phyloP scores from a whole-genome alignment of 106 monocot genomes.

The Dioscorea zingiberensis region DNA sequence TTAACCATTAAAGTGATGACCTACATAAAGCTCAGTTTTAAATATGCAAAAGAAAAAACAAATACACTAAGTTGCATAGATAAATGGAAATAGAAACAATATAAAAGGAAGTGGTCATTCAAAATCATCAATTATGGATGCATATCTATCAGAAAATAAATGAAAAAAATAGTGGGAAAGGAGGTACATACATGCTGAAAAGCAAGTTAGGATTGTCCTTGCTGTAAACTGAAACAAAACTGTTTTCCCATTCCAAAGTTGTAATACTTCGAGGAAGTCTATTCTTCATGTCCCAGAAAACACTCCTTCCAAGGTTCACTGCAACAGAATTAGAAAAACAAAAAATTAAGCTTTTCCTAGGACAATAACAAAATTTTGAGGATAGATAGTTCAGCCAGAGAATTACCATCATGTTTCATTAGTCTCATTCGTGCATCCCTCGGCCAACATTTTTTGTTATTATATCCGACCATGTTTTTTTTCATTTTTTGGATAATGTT shows the following conservation, averaged over 20 bases:
- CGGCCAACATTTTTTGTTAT: conserved; percentile 99
- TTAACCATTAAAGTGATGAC: too few species aligned
- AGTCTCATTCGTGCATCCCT: conserved; percentile 99
- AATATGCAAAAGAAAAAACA: too few species aligned
- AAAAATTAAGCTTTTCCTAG: neutral
- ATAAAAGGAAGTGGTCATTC: too few species aligned
- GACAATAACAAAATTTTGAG: neutral
- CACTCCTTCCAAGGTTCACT: conserved; percentile 99
- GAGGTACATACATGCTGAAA: conserved; percentile 84
- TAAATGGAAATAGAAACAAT: too few species aligned
- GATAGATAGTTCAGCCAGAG: neutral
- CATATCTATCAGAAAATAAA: conserved; percentile 1
- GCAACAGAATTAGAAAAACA: conserved; percentile 3
- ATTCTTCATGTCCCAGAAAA: conserved; percentile 99
- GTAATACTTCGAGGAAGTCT: conserved; percentile 97
- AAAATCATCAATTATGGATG: too few species aligned
- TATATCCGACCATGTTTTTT: conserved; percentile 99
- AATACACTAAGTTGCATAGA: too few species aligned
- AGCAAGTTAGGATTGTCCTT: conserved; percentile 98
- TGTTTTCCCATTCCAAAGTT: conserved; percentile 97
- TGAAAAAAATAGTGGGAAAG: neutral
- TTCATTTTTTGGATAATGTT: conserved; percentile 99
- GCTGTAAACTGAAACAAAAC: conserved; percentile 99
- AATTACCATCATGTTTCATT: conserved; percentile 98
- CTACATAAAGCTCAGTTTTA: too few species aligned